Evolutionary conservation across 2,329 filamentous ascomycete genomes (phyloP), one percentile per base, ranked within the genome.

Genomic region (Colletotrichum sp.): DNA sequence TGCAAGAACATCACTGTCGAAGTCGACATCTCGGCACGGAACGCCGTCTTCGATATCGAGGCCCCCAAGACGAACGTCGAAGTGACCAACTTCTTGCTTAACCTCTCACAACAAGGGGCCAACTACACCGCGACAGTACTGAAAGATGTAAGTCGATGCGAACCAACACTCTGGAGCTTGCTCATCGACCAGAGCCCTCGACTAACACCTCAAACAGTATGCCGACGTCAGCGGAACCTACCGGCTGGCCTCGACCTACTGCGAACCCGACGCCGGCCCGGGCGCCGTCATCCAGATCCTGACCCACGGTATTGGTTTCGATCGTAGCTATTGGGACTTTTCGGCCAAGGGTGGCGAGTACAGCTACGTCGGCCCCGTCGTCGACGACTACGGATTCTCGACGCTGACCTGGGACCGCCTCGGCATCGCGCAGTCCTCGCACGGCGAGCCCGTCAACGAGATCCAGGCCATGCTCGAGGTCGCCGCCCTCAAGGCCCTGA

Each of bases 361-460:
- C 84, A 91, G 88, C 79, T 94, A 94, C 81, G 86, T 91, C 32
- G 85, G 89, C 62, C 82, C 83, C 15, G 92, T 92, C 3, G 86
- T 92, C 3, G 88, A 86, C 56, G 77, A 86, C 10, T 85, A 88
- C 52, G 89, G 89, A 55, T 93, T 90, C 84, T 90, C 88, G 36
- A 93, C 91, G 3, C 87, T 94, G 61, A 84, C 87, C 12, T 92
- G 89, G 82, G 92, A 94, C 82, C 90, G 92, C 22, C 87, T 93
- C 8, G 92, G 92, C 36, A 87, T 93, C 56, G 91, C 89, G 55
- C 84, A 86, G 73, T 93, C 91, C 1, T 88, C 88, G 6, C 90
- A 89, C 79, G 90, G 89, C 65, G 88, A 93, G 60, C 88, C 92
- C 1, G 80, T 93, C 79, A 88, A 89, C 78, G 89, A 91, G 80